Percentiles rank a stretch among this genome's conserved stretches.
Conservation (phyloP, 805 yeast genomes). For the Cyberlindnera xylosilytica region DNA sequence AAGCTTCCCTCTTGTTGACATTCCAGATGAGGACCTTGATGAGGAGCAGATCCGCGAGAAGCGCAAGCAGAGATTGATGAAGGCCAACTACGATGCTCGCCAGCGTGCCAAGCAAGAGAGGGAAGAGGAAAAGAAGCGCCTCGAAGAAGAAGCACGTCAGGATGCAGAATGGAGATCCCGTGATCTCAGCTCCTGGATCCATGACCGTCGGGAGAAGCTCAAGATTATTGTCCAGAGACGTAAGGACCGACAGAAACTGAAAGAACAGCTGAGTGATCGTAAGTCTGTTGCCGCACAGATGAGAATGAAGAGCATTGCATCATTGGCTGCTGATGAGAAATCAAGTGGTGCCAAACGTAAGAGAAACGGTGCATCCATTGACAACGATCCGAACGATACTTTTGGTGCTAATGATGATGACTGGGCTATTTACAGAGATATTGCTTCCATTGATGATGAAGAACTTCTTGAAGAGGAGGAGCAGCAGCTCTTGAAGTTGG, state of each 20-base stretch:
- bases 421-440: conserved; percentile 88
- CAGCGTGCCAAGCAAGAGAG: conserved; percentile 79
- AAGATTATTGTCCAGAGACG: conserved; percentile 54
- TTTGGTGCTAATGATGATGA: conserved; percentile 96
- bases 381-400: conserved; percentile 88
- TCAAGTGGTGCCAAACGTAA: conserved; percentile 35
- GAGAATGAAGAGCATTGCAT: conserved; percentile 88
- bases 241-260: conserved; percentile 65
- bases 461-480: conserved; percentile 78
- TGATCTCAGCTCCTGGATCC: conserved; percentile 79
- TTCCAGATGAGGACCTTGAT: conserved; percentile 78
- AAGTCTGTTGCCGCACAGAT: conserved; percentile 89
- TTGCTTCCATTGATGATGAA: conserved; percentile 70
- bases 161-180: conserved; percentile 76
- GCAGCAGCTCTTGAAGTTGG: conserved; percentile 55
- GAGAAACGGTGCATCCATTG: conserved; percentile 64
- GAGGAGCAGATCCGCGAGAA: conserved; percentile 85
- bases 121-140: conserved; percentile 55
- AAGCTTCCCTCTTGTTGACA: conserved; percentile 68
- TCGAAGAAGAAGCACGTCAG: conserved; percentile 55
- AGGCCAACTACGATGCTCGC: conserved; percentile 88
- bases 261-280: conserved; percentile 72
- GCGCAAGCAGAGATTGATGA: conserved; percentile 74
- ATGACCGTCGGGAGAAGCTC: conserved; percentile 60
- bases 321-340: conserved; percentile 72